Base-by-base conservation (phyloP, 306 rosid genomes). In the Canavalia gladiata region DNA sequence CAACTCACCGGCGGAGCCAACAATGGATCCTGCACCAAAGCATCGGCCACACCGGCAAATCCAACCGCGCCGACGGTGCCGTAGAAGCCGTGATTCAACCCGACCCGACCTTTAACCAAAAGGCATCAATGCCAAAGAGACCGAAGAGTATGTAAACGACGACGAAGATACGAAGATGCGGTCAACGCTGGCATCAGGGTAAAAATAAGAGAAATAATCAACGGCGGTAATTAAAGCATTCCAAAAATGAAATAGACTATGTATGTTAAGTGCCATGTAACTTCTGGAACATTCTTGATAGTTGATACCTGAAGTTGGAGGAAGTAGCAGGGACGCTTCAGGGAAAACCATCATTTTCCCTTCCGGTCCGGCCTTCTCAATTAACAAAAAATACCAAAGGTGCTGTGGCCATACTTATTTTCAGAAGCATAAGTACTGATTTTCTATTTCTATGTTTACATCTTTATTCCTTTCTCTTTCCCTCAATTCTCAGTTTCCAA, bases 211-310 rank as follows among this genome's bases (percentile, higher is more conserved):
- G 91, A 95, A 93, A 87, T 93, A 93, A 72, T 95, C 97, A 47
- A 95, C 86, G 82, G 95, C 99, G 6, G 97, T 95, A 85, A 93
- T 85, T 90, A 95, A 95, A 11, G 92, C 94, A 82, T 93, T 95
- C 99, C 99, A 95, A 95, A 77, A 1, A 81, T 82, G 87, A 92
- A 95, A 92, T 92, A 87, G 84, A 90, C 85, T 42, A 91, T 84
- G 86, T 95, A 95, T 6, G 92, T 89, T 0, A 95, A 76, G 33
- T 91, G 86, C 77, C 77, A 87, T 3, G 82, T 74, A 83, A 92
- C 99, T 68, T 84, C 34, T 0, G 97, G 97, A 66, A 76, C 37
- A 45, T 80, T 68, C 51, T 65, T 56, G 45, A 5, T 33, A 0
- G 0, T 9, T 0, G 77, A 37, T 18, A 1, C 33, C 29, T 3